Base-by-base conservation (phyloP, 2,329 filamentous ascomycete genomes). In the Blumeria graminis region DNA sequence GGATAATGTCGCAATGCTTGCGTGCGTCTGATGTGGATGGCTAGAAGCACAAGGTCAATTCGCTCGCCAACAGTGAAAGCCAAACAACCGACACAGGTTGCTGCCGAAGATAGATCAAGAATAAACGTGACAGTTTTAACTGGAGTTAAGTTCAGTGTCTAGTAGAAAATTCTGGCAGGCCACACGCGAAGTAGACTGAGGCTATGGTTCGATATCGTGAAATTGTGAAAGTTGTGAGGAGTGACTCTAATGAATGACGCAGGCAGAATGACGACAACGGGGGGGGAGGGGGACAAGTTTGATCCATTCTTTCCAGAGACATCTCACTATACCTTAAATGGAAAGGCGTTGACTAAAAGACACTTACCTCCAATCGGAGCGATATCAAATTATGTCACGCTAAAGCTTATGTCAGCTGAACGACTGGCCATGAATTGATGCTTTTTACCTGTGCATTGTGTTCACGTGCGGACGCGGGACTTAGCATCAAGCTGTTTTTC, bases 231-330 rank as follows among this genome's bases (percentile, higher is more conserved):
- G 39, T 43, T n/a, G 39, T n/a, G 14, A 18, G 50, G 6, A 35
- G 36, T 52, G 50, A 35, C 14, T 35, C 18, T 28, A 13, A 33
- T 34, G 13, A 35, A 52, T 52, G 50, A 52, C 50, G 50, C 50
- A 52, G 50, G 28, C 18, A 36, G 28, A 33, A 52, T 52, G 50
- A 52, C 50, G 50, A 52, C 50, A 52, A 34, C 33, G 45, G 45
- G 45, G 45, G 33, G 45, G 45, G 50, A 32, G 48, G 50, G 33
- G 7, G 14, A 52, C 32, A 36, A 36, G 10, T 38, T 52, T 52
- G 16, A 11, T 16, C 50, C 9, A 52, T 18, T 35, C 11, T 52
- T 52, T 16, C 10, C 18, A 16, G 10, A 35, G 33, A 34, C n/a
- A 35, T 16, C 10, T 18, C 50, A 33, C 50, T 52, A 52, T 36